Evolutionary conservation across 768 basidiomycete species (phyloP).

Genomic region (Suillus clintonianus): DNA sequence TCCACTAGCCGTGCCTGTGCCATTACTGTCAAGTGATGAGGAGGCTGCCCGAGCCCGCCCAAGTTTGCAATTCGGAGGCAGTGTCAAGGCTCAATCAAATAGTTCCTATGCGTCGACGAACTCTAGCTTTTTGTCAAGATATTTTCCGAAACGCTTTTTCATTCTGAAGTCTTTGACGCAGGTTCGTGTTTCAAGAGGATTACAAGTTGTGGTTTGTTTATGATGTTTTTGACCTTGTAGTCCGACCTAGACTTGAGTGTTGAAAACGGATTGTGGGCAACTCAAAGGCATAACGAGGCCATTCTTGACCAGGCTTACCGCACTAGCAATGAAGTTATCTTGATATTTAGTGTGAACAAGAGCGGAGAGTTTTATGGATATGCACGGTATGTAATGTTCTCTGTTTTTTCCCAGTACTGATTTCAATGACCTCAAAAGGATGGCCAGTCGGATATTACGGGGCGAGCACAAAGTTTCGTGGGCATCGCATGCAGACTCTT

Average conservation of each 20-base stretch:
- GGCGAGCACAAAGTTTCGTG: conserved; percentile 56
- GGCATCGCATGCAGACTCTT: conserved; percentile 47
- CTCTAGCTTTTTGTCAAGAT: conserved; percentile 71
- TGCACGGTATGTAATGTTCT: conserved; percentile 58
- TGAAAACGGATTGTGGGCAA: conserved; percentile 82
- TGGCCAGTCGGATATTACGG: conserved; percentile 64
- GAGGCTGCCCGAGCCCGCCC: conserved; percentile 17
- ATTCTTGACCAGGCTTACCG: conserved; percentile 91
- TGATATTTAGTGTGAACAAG: conserved; percentile 93
- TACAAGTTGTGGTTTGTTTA: not conserved
- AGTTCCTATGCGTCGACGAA: conserved; percentile 79
- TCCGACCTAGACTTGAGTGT: conserved; percentile 80
- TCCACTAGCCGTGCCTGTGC: conserved; percentile 27
- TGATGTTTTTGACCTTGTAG: conserved; percentile 38
- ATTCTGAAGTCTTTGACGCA: conserved; percentile 87
- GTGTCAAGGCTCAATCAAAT: conserved; percentile 41
- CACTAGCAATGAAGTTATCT: conserved; percentile 84
- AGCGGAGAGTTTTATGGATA: conserved; percentile 95
- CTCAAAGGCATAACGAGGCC: conserved; percentile 90
- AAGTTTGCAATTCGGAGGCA: conserved; percentile 7
- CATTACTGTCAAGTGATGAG: conserved; percentile 42
- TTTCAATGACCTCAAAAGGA: conserved; percentile 41
- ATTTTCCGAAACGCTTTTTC: conserved; percentile 90
- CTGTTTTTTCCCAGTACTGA: conserved; percentile 6
- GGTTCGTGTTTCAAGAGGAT: conserved; percentile 41